Conservation (phyloP, 768 basidiomycete species). For the Panellus pusillus region DNA sequence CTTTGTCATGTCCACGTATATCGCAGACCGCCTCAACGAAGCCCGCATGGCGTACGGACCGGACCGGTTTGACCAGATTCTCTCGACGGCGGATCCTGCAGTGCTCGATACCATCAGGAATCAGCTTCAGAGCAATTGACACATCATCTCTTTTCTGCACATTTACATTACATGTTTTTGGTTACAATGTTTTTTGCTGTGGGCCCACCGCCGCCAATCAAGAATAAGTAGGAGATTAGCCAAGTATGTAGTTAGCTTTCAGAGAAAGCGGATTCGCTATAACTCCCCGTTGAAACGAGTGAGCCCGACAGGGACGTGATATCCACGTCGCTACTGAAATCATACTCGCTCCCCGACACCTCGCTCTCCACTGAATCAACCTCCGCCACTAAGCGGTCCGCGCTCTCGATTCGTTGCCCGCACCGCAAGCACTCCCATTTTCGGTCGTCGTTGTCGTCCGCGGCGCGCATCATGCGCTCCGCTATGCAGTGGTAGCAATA, state of each 20-base stretch:
- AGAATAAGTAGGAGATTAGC: too few relatives aligned
- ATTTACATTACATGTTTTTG: background rate
- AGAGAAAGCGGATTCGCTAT: slow-evolving; percentile 47
- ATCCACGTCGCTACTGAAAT: slow-evolving; percentile 56
- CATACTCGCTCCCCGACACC: slow-evolving; percentile 53
- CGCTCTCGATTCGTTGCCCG: slow-evolving; percentile 59
- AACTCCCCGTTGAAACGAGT: slow-evolving; percentile 44
- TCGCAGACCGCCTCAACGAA: slow-evolving; percentile 59
- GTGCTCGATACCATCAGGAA: slow-evolving; percentile 72
- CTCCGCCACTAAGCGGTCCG: slow-evolving; percentile 58
- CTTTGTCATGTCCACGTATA: slow-evolving; percentile 57
- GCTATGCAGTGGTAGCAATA: slow-evolving; percentile 96
- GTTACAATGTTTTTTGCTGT: background rate
- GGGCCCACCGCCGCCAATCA: too few relatives aligned
- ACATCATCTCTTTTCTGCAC: background rate
- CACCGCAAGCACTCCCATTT: slow-evolving; percentile 89
- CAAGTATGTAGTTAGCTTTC: slow-evolving; percentile 27
- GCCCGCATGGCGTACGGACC: slow-evolving; percentile 63
- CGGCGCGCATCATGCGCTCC: slow-evolving; percentile 73
- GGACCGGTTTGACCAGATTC: slow-evolving; percentile 54
- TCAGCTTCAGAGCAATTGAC: slow-evolving; percentile 38
- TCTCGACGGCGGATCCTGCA: slow-evolving; percentile 67
- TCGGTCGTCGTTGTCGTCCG: slow-evolving; percentile 58
- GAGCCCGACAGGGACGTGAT: slow-evolving; percentile 58
- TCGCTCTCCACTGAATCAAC: slow-evolving; percentile 38